Evolutionary conservation across 2,329 filamentous ascomycete genomes (phyloP).

Genomic region (Macrophomina tecta): DNA sequence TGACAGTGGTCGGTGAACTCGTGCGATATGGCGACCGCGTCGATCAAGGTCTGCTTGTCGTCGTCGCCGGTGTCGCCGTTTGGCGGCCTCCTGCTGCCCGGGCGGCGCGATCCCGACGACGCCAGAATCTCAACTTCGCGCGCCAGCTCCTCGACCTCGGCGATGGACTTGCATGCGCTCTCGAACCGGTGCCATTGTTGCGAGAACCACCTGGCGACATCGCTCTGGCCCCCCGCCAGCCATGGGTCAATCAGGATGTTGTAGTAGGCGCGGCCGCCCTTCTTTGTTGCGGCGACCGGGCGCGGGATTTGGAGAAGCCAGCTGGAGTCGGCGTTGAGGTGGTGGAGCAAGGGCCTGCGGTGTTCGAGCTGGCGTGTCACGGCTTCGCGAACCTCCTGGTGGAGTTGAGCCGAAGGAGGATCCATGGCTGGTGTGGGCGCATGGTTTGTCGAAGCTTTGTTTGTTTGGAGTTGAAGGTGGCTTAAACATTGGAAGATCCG

Average conservation of each 20-base stretch:
- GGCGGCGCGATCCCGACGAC: conserved; percentile 30
- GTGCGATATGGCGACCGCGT: conserved; percentile 66
- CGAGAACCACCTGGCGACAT: conserved; percentile 69
- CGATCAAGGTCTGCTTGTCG: conserved; percentile 53
- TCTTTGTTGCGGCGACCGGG: conserved; percentile 51
- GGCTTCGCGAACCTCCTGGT: conserved; percentile 50
- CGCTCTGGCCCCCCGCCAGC: conserved; percentile 67
- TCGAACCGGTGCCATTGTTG: conserved; percentile 64
- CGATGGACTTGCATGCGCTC: conserved; percentile 61
- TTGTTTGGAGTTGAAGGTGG: background rate
- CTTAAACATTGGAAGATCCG: conserved; percentile 1
- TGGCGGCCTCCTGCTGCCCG: conserved; percentile 30
- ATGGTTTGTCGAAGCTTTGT: background rate
- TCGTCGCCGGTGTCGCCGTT: conserved; percentile 29
- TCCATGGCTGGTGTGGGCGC: conserved; percentile 7
- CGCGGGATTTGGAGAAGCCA: conserved; percentile 71
- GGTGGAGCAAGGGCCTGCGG: conserved; percentile 62
- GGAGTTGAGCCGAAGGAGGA: conserved; percentile 43
- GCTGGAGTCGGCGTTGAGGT: conserved; percentile 71
- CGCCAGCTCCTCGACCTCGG: conserved; percentile 61
- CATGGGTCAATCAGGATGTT: conserved; percentile 72
- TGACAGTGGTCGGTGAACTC: conserved; percentile 75
- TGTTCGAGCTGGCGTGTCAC: conserved; percentile 46
- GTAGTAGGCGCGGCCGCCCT: conserved; percentile 60
- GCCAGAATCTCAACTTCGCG: conserved; percentile 55